phyloP scores from a whole-genome alignment of 2,329 filamentous ascomycete species.

The Laburnicola sp. region DNA sequence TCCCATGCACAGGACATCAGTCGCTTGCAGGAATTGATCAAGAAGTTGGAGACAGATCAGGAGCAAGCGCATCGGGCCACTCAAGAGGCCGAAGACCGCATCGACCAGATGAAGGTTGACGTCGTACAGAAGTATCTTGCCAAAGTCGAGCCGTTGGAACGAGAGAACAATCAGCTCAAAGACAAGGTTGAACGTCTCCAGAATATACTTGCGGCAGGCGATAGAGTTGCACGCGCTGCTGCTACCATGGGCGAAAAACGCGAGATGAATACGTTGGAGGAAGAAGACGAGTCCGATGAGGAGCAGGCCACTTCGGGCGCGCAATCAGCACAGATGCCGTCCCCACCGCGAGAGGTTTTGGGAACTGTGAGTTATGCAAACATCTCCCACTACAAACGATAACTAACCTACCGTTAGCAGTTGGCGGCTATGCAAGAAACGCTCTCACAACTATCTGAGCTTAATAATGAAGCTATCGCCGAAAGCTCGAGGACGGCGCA shows the following conservation, averaged over 20 bases:
- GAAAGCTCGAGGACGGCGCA: conserved; percentile 40
- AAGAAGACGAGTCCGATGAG: conserved; percentile 33
- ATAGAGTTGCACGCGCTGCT: conserved; percentile 41
- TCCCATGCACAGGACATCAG: conserved; percentile 12
- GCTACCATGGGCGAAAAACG: conserved; percentile 41
- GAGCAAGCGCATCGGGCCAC: conserved; percentile 14
- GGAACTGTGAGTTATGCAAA: conserved; percentile 38
- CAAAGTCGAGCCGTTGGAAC: conserved; percentile 38
- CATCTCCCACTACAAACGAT: not conserved
- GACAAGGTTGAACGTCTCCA: conserved; percentile 42
- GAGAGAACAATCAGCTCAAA: conserved; percentile 34
- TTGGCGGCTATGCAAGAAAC: conserved; percentile 45
- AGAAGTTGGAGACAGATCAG: conserved; percentile 17
- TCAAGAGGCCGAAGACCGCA: conserved; percentile 35
- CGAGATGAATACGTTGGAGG: conserved; percentile 34
- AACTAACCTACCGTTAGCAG: conserved; percentile 42
- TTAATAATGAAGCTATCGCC: conserved; percentile 41
- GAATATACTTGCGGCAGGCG: conserved; percentile 40
- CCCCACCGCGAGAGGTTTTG: conserved; percentile 31
- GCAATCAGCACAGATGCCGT: conserved; percentile 10
- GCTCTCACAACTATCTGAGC: conserved; percentile 38
- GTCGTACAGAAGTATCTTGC: conserved; percentile 43
- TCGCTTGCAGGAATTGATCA: conserved; percentile 17
- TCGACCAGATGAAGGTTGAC: conserved; percentile 42
- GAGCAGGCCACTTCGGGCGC: conserved; percentile 19